Evolutionary conservation across 176 grass and related monocot species (phyloP).

Genomic region (Sorghum bicolor): DNA sequence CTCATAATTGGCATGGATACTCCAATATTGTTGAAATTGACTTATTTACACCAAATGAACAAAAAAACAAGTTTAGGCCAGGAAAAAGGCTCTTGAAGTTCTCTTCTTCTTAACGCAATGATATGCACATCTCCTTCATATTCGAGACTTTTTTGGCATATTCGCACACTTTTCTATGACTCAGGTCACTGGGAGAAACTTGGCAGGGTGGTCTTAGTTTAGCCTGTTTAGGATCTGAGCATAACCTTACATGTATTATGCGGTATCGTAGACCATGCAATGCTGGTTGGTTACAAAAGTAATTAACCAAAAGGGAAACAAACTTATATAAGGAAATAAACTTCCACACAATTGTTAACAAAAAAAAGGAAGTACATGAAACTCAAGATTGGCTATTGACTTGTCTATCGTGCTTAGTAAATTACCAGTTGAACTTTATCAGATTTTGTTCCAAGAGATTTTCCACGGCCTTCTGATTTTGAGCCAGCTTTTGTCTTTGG

Average conservation of each 20-base stretch:
- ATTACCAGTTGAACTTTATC: slow-evolving; percentile 97
- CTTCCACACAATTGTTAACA: slow-evolving; percentile 5
- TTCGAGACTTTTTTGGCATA: no score
- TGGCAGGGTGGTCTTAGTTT: not conserved
- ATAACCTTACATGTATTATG: slow-evolving; percentile 3
- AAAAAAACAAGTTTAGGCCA: not conserved
- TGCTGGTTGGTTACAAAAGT: slow-evolving; percentile 1
- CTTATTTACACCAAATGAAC: slow-evolving; percentile 1
- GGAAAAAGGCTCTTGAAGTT: not conserved
- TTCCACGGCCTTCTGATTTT: slow-evolving; percentile 59
- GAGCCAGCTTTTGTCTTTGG: slow-evolving; percentile 59
- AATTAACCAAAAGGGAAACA: not conserved
- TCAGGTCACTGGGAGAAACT: not conserved
- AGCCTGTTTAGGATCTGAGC: not conserved
- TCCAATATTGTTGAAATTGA: not conserved
- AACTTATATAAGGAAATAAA: not conserved
- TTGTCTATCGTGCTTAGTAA: slow-evolving; percentile 7
- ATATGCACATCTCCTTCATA: no score
- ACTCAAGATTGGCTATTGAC: not conserved
- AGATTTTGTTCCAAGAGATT: slow-evolving; percentile 69
- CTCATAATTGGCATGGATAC: not conserved
- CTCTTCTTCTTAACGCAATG: no score
- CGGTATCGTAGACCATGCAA: not conserved
- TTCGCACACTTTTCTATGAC: not conserved
- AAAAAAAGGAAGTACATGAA: not conserved